Evolutionary conservation across 495 filamentous ascomycete genomes (phyloP).

Genomic region (Hapsidospora chrysogenum): DNA sequence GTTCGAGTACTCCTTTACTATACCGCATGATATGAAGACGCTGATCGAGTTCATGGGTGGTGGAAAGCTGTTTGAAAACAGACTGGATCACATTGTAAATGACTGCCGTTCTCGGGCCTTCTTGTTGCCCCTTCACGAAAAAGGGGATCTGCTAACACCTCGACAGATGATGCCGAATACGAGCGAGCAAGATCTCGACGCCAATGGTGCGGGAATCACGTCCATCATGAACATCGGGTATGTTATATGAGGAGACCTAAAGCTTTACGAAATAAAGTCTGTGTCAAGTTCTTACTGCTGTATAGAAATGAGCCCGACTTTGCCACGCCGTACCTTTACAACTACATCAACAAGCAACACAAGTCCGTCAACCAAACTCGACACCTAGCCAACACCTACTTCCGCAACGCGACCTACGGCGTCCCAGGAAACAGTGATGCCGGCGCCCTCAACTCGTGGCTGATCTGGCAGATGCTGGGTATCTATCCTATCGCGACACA

Average conservation of each 20-base stretch:
- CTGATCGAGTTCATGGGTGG: constrained; percentile 45
- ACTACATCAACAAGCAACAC: constrained; percentile 46
- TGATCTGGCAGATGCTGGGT: constrained; percentile 55
- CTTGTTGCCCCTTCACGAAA: too few relatives aligned
- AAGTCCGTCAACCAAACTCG: constrained; percentile 37
- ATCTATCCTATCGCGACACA: constrained; percentile 50
- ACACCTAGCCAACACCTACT: constrained; percentile 36
- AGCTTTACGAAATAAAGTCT: too few relatives aligned
- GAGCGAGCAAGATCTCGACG: too few relatives aligned
- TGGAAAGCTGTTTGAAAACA: constrained; percentile 31
- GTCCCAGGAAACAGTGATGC: constrained; percentile 54
- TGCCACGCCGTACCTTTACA: constrained; percentile 52
- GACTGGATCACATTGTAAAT: constrained; percentile 48
- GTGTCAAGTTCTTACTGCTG: not conserved
- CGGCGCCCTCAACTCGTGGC: constrained; percentile 53
- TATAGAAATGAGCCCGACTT: constrained; percentile 50
- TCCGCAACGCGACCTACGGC: constrained; percentile 27
- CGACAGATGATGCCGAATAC: too few relatives aligned
- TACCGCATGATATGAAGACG: constrained; percentile 47
- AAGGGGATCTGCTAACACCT: too few relatives aligned
- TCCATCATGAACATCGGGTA: too few relatives aligned
- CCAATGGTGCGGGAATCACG: too few relatives aligned
- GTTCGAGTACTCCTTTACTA: constrained; percentile 55
- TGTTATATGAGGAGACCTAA: too few relatives aligned
- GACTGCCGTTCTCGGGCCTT: too few relatives aligned